phyloP scores from a whole-genome alignment of 1,284 basidiomycete genomes.

The Phylloboletellus chloephorus region DNA sequence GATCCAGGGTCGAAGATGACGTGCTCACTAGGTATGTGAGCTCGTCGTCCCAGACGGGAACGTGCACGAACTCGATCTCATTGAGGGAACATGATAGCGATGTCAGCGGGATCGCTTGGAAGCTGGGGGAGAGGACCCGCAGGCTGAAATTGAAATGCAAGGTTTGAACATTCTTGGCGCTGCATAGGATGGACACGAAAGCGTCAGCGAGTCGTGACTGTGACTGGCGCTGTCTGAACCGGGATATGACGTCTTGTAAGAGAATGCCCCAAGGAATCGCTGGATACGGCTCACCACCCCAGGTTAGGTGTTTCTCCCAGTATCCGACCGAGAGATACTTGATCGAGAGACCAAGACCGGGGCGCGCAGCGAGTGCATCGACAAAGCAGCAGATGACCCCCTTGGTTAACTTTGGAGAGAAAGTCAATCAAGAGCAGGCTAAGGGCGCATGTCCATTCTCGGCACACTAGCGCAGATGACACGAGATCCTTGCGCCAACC shows the following conservation, averaged over 20 bases:
- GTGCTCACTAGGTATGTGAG: conserved; percentile 5
- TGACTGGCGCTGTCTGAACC: background rate
- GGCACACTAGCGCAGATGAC: conserved; percentile 11
- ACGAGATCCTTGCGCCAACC: conserved; percentile 9
- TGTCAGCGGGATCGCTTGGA: background rate
- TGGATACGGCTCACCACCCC: conserved; percentile 1
- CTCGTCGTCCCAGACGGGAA: conserved; percentile 8
- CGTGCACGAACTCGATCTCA: background rate
- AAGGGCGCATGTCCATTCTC: conserved; percentile 13
- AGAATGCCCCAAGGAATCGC: too few species aligned
- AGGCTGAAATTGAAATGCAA: background rate
- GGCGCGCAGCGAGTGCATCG: background rate
- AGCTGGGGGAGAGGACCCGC: background rate
- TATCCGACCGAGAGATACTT: conserved; percentile 11
- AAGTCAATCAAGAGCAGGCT: conserved; percentile 11
- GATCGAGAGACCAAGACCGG: conserved; percentile 8
- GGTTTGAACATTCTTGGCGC: background rate
- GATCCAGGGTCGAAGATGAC: conserved; percentile 7
- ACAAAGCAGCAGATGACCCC: conserved; percentile 2
- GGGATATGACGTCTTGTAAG: background rate
- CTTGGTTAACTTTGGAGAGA: background rate
- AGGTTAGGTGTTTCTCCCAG: conserved; percentile 4
- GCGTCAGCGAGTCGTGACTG: background rate
- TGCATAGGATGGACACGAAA: conserved; percentile 5
- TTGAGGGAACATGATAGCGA: conserved; percentile 1